These are phyloP conservation scores for Lippia alba DNA, from an alignment of 305 asterid genomes.

Conservation along the genomic window DNA sequence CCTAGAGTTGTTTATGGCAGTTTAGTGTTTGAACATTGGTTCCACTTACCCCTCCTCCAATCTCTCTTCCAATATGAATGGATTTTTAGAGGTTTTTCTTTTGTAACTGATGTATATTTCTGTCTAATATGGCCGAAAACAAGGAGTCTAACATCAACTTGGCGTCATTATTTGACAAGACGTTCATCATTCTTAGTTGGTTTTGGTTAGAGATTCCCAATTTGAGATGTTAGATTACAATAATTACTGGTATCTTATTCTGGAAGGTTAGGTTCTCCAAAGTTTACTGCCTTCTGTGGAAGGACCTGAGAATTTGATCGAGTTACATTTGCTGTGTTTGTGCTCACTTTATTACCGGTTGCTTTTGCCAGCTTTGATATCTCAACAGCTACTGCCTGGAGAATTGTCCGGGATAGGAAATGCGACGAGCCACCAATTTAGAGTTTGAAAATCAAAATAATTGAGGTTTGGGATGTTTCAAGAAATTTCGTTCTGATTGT, in stretches of 20 bases:
- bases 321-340: background rate
- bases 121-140: background rate
- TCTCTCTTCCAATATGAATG: background rate
- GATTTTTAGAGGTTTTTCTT: background rate
- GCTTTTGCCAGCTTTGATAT: constrained; percentile 27
- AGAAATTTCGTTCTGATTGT: background rate
- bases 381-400: background rate
- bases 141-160: too few species aligned
- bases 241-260: background rate
- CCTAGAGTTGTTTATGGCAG: background rate
- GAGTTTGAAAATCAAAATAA: background rate
- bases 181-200: too few species aligned
- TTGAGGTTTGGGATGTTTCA: background rate
- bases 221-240: too few species aligned
- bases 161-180: too few species aligned
- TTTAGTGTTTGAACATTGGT: background rate
- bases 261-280: background rate
- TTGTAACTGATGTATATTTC: background rate
- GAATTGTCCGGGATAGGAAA: background rate
- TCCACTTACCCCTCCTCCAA: background rate
- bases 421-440: background rate
- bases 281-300: background rate
- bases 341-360: background rate
- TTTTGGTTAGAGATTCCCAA: too few species aligned
- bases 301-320: background rate